These are phyloP conservation scores for Corymbia maculata DNA, from an alignment of 345 rosid species.

Conservation along the genomic window DNA sequence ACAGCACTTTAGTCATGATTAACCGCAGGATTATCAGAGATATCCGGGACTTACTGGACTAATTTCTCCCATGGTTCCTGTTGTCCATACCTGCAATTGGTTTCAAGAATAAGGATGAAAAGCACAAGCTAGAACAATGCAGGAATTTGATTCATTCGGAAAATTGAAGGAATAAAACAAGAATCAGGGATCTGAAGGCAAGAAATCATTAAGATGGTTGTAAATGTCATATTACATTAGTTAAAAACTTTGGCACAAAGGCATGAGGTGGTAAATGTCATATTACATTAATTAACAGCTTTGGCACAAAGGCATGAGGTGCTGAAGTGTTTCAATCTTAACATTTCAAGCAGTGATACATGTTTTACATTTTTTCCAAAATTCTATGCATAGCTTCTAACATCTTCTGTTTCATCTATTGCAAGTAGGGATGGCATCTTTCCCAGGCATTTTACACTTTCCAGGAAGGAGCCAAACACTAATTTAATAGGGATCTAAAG, in stretches of 20 bases:
- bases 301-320: not conserved
- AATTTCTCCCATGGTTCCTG: conserved; percentile 93
- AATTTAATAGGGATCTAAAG: not conserved
- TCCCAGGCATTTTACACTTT: not conserved
- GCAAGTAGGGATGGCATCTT: not conserved
- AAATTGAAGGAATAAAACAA: not conserved
- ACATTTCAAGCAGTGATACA: not conserved
- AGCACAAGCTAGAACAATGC: not conserved
- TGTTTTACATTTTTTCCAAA: not conserved
- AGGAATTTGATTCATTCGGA: not conserved
- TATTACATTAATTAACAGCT: no score
- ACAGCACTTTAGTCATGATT: not conserved
- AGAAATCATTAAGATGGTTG: not conserved
- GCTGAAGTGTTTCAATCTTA: not conserved
- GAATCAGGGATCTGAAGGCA: not conserved
- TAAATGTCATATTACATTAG: not conserved
- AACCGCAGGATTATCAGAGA: not conserved
- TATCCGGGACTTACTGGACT: conserved; percentile 42
- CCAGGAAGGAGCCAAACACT: not conserved
- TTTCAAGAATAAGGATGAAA: not conserved
- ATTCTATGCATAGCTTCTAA: not conserved
- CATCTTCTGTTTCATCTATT: not conserved
- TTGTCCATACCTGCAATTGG: conserved; percentile 69
- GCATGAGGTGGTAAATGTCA: not conserved
- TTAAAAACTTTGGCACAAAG: not conserved